Base-by-base conservation (phyloP, 257 asterid species). In the Lantana camara region DNA sequence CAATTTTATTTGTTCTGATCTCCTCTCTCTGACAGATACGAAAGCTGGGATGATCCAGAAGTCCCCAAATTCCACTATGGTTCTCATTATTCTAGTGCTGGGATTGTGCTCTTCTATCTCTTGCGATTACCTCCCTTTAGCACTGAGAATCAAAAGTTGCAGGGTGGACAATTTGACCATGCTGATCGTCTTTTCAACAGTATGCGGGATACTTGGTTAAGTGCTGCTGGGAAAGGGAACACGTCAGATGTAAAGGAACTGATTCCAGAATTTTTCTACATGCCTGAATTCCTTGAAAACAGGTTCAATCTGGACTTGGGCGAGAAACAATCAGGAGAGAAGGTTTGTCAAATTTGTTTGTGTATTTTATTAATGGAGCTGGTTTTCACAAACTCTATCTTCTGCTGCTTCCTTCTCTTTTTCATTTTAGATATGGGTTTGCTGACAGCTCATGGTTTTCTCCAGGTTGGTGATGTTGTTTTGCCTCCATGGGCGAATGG, bases 11-110 rank as follows among this genome's bases (percentile, higher is more conserved):
- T 60, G 40, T 63, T 20, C 77, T 69, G 63, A 76, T 54, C 60
- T 60, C 63, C 52, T 75, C 44, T 47, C 47, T 46, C 59, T 49
- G 52, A 72, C 81, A 94, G 99, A 77, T 86, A 83, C 61, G 99
- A 94, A 70, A 94, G 98, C 89, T 94, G 99, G 99, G 99, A 94
- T 88, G 99, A 94, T 80, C 99, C 99, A 37, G 99, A 94, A 64
- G 93, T 90, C 77, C 99, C 99, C 64, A 94, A 94, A 64, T 94
- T 94, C 75, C 99, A 94, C 77, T 94, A 94, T 64, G 98, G 99
- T 73, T 94, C 99, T 74, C 99, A 94, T 75, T 94, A 94, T 72
- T 90, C 99, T 23, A 94, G 99, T 58, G 98, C 99, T 63, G 99
- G 99, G 73, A 94, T 94, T 66, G 98, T 94, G 64, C 97, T 94